Conservation (phyloP, 1,284 basidiomycete species). For the Schizophyllum commune region DNA sequence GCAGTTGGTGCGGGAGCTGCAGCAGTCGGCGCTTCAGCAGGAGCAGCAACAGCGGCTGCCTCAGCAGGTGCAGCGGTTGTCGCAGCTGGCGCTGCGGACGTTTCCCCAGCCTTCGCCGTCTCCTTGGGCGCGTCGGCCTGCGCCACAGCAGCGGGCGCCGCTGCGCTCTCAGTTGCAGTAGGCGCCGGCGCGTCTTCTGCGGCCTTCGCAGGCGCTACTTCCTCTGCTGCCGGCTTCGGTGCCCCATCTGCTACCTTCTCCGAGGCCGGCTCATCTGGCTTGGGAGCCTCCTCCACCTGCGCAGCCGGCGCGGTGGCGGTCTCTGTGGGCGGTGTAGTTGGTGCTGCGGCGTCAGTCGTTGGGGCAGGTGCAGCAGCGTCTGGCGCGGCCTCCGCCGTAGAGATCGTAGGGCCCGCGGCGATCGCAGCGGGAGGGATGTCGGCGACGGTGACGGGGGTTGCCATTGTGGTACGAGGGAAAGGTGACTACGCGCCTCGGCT, state of each 20-base stretch:
- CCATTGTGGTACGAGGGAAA: background rate
- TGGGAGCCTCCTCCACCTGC: background rate
- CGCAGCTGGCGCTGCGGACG: too few species aligned
- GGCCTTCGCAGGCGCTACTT: background rate
- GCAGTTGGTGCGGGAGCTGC: too few species aligned
- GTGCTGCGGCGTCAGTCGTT: conserved; percentile 7
- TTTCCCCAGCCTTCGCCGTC: conserved; percentile 31
- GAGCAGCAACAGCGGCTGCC: too few species aligned
- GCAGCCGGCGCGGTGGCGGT: background rate
- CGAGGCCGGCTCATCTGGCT: background rate
- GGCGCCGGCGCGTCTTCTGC: background rate
- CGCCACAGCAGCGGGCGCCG: conserved; percentile 2
- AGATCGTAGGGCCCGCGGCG: background rate
- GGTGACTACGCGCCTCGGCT: background rate
- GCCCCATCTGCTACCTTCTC: background rate
- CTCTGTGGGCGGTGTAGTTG: conserved; percentile 5
- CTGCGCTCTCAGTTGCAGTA: background rate
- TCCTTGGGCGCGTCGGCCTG: conserved; percentile 6
- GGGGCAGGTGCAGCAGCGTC: conserved; percentile 1
- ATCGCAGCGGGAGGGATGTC: background rate
- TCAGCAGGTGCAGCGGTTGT: conserved; percentile 12
- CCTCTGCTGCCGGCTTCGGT: background rate
- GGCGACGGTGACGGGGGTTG: background rate
- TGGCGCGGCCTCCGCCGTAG: conserved; percentile 6
- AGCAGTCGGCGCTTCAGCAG: too few species aligned